phyloP scores from a whole-genome alignment of 1,284 basidiomycete species.

The Chalciporus sp. region DNA sequence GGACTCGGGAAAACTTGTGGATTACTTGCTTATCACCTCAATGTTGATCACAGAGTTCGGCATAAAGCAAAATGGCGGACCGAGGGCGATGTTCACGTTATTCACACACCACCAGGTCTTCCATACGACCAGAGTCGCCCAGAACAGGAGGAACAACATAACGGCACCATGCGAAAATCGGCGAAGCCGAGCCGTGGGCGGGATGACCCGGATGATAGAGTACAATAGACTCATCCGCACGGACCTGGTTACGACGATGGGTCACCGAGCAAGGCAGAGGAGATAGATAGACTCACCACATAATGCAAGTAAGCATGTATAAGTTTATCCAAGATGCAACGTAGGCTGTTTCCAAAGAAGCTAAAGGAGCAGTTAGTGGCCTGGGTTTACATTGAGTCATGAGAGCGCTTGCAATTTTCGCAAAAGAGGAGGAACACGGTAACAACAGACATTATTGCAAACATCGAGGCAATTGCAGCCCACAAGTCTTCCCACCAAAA shows the following conservation, averaged over 20 bases:
- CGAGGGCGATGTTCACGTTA: not conserved
- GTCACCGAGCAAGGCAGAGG: not conserved
- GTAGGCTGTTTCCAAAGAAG: no score
- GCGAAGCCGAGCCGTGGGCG: not conserved
- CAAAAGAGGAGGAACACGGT: no score
- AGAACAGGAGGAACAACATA: constrained; percentile 4
- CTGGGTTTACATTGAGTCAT: constrained; percentile 6
- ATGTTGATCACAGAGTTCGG: constrained; percentile 1
- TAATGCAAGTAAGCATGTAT: not conserved
- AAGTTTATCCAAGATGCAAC: no score
- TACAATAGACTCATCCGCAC: constrained; percentile 19
- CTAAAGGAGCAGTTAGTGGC: no score
- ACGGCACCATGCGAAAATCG: not conserved
- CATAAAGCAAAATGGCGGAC: not conserved
- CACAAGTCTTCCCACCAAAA: no score
- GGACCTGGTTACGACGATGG: constrained; percentile 11
- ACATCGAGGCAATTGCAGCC: constrained; percentile 11
- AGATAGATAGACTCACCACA: constrained; percentile 9
- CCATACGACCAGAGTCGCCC: constrained; percentile 2
- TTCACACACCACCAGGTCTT: constrained; percentile 9
- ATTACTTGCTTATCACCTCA: constrained; percentile 7
- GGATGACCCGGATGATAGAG: constrained; percentile 11
- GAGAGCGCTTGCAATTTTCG: not conserved
- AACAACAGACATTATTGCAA: no score
- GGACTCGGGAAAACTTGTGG: no score